These are phyloP conservation scores for Hypoxylon cercidicola DNA, from an alignment of 495 filamentous ascomycete genomes.

Conservation along the genomic window DNA sequence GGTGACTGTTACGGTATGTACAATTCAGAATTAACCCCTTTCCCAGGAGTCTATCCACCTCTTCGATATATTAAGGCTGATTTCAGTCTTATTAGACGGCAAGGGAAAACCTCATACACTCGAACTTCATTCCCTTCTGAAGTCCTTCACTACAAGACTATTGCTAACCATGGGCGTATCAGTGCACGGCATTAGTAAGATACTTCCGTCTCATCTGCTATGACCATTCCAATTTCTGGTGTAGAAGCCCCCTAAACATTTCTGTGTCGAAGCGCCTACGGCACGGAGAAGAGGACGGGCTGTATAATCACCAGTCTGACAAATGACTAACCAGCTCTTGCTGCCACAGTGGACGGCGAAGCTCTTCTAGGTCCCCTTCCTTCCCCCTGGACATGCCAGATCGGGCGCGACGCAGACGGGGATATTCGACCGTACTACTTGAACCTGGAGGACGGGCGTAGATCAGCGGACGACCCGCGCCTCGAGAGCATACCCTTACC, in stretches of 20 bases:
- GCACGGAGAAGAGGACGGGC: neutral
- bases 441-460: neutral
- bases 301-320: too few relatives aligned
- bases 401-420: neutral
- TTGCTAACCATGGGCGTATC: constrained; percentile 1
- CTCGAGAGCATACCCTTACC: constrained; percentile 20
- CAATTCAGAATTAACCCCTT: neutral
- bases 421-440: neutral
- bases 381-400: constrained; percentile 18
- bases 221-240: neutral
- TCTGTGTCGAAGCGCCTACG: neutral
- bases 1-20: constrained; percentile 35
- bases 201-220: neutral
- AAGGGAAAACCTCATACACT: neutral
- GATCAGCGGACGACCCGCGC: constrained; percentile 12
- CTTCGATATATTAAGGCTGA: neutral
- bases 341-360: constrained; percentile 22
- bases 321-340: neutral
- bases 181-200: constrained; percentile 32
- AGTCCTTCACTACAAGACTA: neutral
- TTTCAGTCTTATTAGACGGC: neutral
- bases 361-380: constrained; percentile 21
- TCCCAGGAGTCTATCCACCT: neutral
- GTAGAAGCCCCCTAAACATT: neutral
- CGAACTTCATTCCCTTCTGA: neutral